These are phyloP conservation scores for Tephrocybe rancida DNA, from an alignment of 768 basidiomycete species.

Conservation along the genomic window DNA sequence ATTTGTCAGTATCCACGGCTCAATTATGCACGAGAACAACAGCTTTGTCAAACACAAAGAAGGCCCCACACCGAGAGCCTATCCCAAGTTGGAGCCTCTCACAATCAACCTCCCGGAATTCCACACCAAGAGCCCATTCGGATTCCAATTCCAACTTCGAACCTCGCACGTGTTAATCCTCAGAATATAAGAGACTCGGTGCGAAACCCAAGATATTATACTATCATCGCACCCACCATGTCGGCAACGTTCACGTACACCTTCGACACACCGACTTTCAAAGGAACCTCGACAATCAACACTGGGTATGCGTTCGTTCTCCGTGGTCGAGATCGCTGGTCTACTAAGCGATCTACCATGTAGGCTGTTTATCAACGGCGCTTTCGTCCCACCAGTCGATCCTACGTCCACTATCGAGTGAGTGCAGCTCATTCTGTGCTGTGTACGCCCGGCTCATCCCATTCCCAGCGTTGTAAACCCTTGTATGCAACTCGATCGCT, in stretches of 20 bases:
- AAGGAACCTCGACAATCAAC: conserved; percentile 18
- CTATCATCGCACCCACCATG: conserved; percentile 12
- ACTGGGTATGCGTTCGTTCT: conserved; percentile 23
- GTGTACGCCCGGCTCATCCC: conserved; percentile 1
- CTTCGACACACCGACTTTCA: conserved; percentile 11
- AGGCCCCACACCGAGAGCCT: too few species aligned
- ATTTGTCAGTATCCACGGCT: too few species aligned
- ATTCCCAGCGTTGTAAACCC: conserved; percentile 59
- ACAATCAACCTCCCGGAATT: too few species aligned
- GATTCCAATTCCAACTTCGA: too few species aligned
- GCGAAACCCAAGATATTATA: too few species aligned
- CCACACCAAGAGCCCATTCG: too few species aligned
- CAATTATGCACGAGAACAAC: too few species aligned
- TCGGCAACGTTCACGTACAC: conserved; percentile 22
- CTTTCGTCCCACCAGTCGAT: conserved; percentile 61
- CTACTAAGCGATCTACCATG: not conserved
- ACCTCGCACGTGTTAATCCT: too few species aligned
- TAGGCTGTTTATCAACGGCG: conserved; percentile 72
- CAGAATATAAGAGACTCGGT: too few species aligned
- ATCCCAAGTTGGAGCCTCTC: too few species aligned
- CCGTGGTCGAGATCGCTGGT: not conserved
- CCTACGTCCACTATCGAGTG: conserved; percentile 66
- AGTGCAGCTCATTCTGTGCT: conserved; percentile 23
- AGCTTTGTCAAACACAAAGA: too few species aligned
- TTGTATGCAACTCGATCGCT: conserved; percentile 26